Evolutionary conservation across 768 basidiomycete genomes (phyloP).

Genomic region (Thelephora ganbajun): DNA sequence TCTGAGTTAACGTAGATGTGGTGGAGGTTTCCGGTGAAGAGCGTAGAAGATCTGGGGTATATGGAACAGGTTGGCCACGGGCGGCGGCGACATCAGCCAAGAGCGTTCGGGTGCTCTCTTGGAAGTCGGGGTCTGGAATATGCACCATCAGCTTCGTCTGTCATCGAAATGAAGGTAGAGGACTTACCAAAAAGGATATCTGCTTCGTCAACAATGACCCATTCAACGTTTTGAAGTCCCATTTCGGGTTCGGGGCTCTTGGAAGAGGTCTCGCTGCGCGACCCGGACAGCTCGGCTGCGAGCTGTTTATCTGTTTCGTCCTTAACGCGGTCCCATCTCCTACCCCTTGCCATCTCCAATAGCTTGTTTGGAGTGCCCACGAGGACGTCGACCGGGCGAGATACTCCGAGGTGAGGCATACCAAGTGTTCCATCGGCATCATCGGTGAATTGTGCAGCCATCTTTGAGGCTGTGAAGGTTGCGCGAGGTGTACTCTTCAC

Average conservation of each 20-base stretch:
- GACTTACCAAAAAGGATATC: conserved; percentile 74
- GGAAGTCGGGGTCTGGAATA: conserved; percentile 67
- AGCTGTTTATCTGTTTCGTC: conserved; percentile 4
- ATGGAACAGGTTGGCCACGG: conserved; percentile 32
- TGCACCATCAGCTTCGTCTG: background rate
- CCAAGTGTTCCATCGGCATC: conserved; percentile 16
- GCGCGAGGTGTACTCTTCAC: conserved; percentile 13
- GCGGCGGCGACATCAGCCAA: conserved; percentile 59
- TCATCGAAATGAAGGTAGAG: background rate
- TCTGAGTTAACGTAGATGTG: background rate
- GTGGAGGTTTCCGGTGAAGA: background rate
- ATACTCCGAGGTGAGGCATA: conserved; percentile 7
- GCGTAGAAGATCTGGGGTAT: conserved; percentile 9
- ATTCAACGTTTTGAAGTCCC: conserved; percentile 60
- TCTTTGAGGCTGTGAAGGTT: conserved; percentile 30
- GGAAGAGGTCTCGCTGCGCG: conserved; percentile 4
- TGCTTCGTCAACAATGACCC: conserved; percentile 86
- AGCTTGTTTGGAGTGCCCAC: conserved; percentile 55
- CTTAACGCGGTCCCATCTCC: conserved; percentile 33
- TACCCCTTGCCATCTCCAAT: conserved; percentile 43
- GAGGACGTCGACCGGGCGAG: conserved; percentile 34
- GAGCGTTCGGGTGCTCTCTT: conserved; percentile 53
- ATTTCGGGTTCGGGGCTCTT: conserved; percentile 34
- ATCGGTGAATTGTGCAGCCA: conserved; percentile 24
- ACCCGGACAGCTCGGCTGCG: conserved; percentile 3